phyloP scores from a whole-genome alignment of 768 basidiomycete genomes.

The Boletales sp. region DNA sequence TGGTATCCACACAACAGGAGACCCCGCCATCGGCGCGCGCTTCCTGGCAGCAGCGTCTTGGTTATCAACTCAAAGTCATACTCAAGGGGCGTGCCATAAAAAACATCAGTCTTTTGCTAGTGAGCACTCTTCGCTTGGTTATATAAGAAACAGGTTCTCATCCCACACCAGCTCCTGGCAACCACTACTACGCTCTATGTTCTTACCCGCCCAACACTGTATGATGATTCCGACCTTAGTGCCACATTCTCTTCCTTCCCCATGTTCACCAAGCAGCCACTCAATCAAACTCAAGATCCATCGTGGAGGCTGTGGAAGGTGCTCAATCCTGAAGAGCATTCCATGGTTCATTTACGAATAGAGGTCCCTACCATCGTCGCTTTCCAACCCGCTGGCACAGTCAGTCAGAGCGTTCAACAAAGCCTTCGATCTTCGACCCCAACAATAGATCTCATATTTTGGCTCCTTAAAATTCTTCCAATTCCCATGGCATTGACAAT shows the following conservation, averaged over 20 bases:
- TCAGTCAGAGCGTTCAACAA: constrained; percentile 22
- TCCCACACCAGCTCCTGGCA: constrained; percentile 57
- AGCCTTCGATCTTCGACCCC: constrained; percentile 44
- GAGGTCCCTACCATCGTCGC: constrained; percentile 78
- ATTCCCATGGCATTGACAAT: constrained; percentile 83
- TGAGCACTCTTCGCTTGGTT: constrained; percentile 30
- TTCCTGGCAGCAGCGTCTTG: constrained; percentile 32
- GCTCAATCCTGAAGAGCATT: constrained; percentile 65
- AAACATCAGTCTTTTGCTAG: constrained; percentile 78
- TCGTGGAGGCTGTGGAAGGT: constrained; percentile 73
- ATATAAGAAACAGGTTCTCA: neutral
- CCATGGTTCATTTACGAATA: constrained; percentile 71
- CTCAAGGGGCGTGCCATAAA: constrained; percentile 68
- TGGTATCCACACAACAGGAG: constrained; percentile 27
- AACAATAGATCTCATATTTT: constrained; percentile 57
- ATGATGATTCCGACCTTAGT: constrained; percentile 24
- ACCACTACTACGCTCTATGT: constrained; percentile 74
- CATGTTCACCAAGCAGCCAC: constrained; percentile 31
- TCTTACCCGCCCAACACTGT: constrained; percentile 53
- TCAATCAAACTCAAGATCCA: constrained; percentile 38
- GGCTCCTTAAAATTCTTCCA: constrained; percentile 79
- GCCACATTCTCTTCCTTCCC: constrained; percentile 23
- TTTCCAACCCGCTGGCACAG: constrained; percentile 44
- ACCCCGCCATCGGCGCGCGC: constrained; percentile 14
- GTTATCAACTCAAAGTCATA: constrained; percentile 35